phyloP scores from a whole-genome alignment of 805 yeast species.

The Peterozyma xylosa region DNA sequence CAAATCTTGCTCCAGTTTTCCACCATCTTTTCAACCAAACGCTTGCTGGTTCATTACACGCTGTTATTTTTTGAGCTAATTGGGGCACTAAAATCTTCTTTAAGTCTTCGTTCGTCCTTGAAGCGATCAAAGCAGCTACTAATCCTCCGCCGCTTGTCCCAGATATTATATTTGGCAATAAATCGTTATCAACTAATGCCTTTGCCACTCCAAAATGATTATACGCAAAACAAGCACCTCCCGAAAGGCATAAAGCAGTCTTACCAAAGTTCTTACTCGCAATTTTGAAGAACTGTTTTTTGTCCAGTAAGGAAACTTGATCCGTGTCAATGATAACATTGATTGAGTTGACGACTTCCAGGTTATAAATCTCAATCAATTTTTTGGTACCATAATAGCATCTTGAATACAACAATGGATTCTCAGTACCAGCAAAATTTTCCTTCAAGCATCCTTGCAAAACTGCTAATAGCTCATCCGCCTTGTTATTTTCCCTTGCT shows the following conservation, averaged over 20 bases:
- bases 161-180: constrained; percentile 59
- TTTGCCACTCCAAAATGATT: constrained; percentile 72
- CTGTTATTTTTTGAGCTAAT: constrained; percentile 56
- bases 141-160: constrained; percentile 83
- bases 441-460: constrained; percentile 62
- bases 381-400: constrained; percentile 69
- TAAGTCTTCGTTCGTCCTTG: constrained; percentile 64
- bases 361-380: constrained; percentile 46
- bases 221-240: constrained; percentile 76
- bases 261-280: constrained; percentile 62
- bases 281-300: constrained; percentile 46
- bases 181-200: constrained; percentile 60
- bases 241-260: constrained; percentile 65
- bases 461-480: constrained; percentile 42
- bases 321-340: constrained; percentile 31
- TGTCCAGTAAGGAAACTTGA: constrained; percentile 29
- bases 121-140: constrained; percentile 65
- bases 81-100: constrained; percentile 47
- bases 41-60: constrained; percentile 57
- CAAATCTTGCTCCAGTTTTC: constrained; percentile 74
- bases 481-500: constrained; percentile 24
- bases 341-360: constrained; percentile 42
- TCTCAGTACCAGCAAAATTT: constrained; percentile 76
- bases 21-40: constrained; percentile 60
- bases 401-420: constrained; percentile 63